Evolutionary conservation across 176 grass and related monocot species (phyloP).

Genomic region (Musa acuminata): DNA sequence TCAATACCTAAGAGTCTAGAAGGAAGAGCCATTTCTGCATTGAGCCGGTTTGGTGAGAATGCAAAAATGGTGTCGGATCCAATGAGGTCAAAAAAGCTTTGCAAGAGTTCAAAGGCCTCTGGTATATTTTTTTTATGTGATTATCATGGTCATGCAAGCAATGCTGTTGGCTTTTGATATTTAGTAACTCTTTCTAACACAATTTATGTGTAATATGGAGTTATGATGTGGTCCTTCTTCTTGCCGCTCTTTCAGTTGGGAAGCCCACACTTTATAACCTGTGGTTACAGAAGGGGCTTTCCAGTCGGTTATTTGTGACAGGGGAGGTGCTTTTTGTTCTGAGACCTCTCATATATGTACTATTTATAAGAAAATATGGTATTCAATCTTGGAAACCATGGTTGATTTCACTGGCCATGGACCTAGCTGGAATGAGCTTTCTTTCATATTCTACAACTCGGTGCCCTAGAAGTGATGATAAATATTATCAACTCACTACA

Average conservation of each 20-base stretch:
- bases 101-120: slow-evolving; percentile 22
- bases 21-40: slow-evolving; percentile 77
- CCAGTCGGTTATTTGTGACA: slow-evolving; percentile 55
- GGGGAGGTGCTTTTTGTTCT: slow-evolving; percentile 80
- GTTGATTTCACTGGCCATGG: slow-evolving; percentile 76
- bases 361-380: slow-evolving; percentile 82
- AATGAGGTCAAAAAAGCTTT: slow-evolving; percentile 31
- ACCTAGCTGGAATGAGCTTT: slow-evolving; percentile 70
- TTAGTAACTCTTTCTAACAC: neutral
- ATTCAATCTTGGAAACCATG: slow-evolving; percentile 93
- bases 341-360: slow-evolving; percentile 77
- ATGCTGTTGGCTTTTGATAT: neutral
- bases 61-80: slow-evolving; percentile 56
- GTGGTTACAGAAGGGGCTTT: slow-evolving; percentile 65
- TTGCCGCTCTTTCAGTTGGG: slow-evolving; percentile 2
- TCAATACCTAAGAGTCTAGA: slow-evolving; percentile 49
- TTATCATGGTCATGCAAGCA: neutral
- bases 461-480: slow-evolving; percentile 29
- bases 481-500: slow-evolving; percentile 57
- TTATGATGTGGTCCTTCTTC: neutral
- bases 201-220: neutral
- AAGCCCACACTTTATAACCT: slow-evolving; percentile 61
- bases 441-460: slow-evolving; percentile 50
- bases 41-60: slow-evolving; percentile 85
- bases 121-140: slow-evolving; percentile 21